These are phyloP conservation scores for Zygoascus ofunaensis DNA, from an alignment of 805 yeast species.

Conservation along the genomic window DNA sequence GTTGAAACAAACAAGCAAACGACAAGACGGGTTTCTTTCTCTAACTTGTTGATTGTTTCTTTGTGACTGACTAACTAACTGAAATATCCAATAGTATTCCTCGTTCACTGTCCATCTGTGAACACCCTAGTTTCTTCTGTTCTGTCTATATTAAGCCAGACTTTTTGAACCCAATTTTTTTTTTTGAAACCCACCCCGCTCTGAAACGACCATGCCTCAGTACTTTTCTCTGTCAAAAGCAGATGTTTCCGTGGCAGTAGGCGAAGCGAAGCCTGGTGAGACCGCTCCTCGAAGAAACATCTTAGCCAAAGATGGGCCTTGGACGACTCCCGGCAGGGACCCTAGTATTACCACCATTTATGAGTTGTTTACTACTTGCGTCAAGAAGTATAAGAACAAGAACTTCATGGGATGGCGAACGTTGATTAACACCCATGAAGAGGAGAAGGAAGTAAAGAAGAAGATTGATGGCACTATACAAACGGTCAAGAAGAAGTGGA, in stretches of 20 bases:
- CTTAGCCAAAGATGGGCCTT: constrained; percentile 29
- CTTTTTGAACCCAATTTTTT: too few species aligned
- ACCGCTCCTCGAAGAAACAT: constrained; percentile 29
- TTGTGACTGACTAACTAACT: too few species aligned
- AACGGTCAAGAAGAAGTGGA: constrained; percentile 79
- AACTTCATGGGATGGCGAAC: constrained; percentile 73
- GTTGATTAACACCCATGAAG: constrained; percentile 62
- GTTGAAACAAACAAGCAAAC: too few species aligned
- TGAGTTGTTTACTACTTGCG: constrained; percentile 58
- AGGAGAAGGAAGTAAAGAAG: constrained; percentile 65
- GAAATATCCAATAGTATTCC: too few species aligned
- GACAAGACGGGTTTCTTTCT: too few species aligned
- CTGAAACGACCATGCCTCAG: not conserved
- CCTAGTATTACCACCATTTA: constrained; percentile 58
- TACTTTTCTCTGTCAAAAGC: not conserved
- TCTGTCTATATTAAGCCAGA: too few species aligned
- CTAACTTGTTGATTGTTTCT: too few species aligned
- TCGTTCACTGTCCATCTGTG: too few species aligned
- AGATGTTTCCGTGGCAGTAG: constrained; percentile 24
- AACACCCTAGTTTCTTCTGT: too few species aligned
- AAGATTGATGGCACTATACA: constrained; percentile 65
- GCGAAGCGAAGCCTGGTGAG: constrained; percentile 28
- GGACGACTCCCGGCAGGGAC: constrained; percentile 50
- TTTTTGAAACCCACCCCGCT: not conserved
- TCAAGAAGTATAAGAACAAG: constrained; percentile 43